Base-by-base conservation (phyloP, 139 green algal species). In the Microglena sp. region DNA sequence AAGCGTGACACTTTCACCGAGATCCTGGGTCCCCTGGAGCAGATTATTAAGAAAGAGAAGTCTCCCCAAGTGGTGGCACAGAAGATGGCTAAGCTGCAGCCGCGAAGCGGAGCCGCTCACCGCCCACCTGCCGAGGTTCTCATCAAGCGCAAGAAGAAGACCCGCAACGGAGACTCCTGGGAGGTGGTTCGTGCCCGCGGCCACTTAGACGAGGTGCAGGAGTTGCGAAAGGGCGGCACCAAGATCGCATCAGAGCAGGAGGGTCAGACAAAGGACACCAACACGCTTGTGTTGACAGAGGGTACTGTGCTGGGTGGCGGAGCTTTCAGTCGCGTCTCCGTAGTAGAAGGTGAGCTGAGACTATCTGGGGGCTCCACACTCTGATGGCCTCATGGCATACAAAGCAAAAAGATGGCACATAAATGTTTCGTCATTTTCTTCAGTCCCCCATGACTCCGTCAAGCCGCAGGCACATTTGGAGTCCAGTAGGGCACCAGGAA, bases 151-250 rank as follows among this genome's bases (percentile, higher is more conserved):
- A 77, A 74, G 45, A 82, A 86, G 63, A 78, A 81, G 35, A 70
- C 62, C 24, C 67, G 70, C 24, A 79, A 78, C 45, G 77, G 72
- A 5, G 73, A 79, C 31, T 61, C 70, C 28, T 94, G 84, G 86
- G 89, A 96, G 74, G 78, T 92, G 31, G 84, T 95, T 33, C 71
- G 83, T 0, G 82, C 89, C 11, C 69, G 80, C 0, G 90, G 90
- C 5, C 90, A 96, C 71, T 55, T 93, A 56, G 90, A 96, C 56
- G 90, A 96, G 70, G 88, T 96, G 45, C 75, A 82, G 69, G 84
- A 92, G 64, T 80, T 96, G 43, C 36, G 71, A 18, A 82, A 85
- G 35, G 82, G 81, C 35, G 81, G 81, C 27, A 77, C 70, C 21
- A 85, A 85, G 64, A 45, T 82, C 1, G 58, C 66, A 36, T 62